phyloP scores from a whole-genome alignment of 2,329 filamentous ascomycete species.

The Periconia sp. region DNA sequence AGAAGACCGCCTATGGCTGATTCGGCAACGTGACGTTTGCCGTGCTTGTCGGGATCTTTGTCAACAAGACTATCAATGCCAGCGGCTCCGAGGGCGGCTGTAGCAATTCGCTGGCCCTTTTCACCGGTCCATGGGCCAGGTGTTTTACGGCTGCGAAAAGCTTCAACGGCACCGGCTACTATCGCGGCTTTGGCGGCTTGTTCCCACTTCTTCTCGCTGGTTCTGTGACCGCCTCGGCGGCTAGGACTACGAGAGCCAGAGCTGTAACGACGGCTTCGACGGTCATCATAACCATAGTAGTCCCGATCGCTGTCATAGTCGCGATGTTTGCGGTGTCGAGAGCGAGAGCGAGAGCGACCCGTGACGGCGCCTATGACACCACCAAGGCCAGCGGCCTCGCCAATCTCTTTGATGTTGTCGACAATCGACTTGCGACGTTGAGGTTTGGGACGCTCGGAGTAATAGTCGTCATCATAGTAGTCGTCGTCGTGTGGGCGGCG shows the following conservation, averaged over 20 bases:
- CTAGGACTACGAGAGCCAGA: slow-evolving; percentile 54
- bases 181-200: slow-evolving; percentile 91
- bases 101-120: slow-evolving; percentile 89
- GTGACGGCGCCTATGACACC: slow-evolving; percentile 53
- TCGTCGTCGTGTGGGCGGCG: slow-evolving; percentile 52
- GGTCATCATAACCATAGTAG: slow-evolving; percentile 28
- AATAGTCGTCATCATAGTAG: slow-evolving; percentile 48
- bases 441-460: slow-evolving; percentile 45
- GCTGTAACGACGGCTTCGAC: slow-evolving; percentile 51
- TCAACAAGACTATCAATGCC: slow-evolving; percentile 78
- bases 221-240: slow-evolving; percentile 55
- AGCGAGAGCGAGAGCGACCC: slow-evolving; percentile 61
- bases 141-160: slow-evolving; percentile 86
- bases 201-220: slow-evolving; percentile 64
- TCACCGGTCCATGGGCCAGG: slow-evolving; percentile 87
- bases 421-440: slow-evolving; percentile 60
- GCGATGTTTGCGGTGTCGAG: slow-evolving; percentile 58
- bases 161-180: slow-evolving; percentile 86
- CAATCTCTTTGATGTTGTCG: slow-evolving; percentile 56
- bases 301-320: slow-evolving; percentile 49
- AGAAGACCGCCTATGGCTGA: slow-evolving; percentile 87
- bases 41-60: slow-evolving; percentile 69
- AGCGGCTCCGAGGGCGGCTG: slow-evolving; percentile 81
- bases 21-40: slow-evolving; percentile 79
- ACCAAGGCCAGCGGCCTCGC: slow-evolving; percentile 61